phyloP scores from a whole-genome alignment of 306 rosid species.

The Pyrus communis region DNA sequence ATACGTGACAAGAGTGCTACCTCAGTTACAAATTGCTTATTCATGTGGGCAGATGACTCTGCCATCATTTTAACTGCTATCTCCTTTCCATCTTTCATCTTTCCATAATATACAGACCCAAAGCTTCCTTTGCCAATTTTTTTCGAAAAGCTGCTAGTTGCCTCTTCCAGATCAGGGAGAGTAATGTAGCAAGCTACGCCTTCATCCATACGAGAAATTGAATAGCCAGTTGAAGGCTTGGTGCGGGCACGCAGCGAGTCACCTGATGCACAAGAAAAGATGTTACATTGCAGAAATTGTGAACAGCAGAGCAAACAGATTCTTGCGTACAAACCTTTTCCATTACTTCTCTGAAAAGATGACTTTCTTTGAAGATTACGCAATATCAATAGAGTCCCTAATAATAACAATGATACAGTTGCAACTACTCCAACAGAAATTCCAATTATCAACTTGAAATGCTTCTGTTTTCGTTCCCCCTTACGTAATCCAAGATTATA shows the following conservation, averaged over 20 bases:
- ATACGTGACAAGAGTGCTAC: constrained; percentile 90
- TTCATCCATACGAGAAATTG: constrained; percentile 58
- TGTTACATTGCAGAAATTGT: constrained; percentile 8
- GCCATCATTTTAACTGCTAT: constrained; percentile 95
- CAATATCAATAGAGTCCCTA: constrained; percentile 48
- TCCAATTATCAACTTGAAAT: constrained; percentile 57
- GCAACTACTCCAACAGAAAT: constrained; percentile 53
- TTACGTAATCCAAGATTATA: constrained; percentile 50
- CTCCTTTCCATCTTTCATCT: constrained; percentile 94
- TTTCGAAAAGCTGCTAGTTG: constrained; percentile 60
- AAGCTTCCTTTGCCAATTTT: constrained; percentile 94
- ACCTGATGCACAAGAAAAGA: constrained; percentile 38
- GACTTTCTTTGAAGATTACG: constrained; percentile 38
- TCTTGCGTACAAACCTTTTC: constrained; percentile 41
- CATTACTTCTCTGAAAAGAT: constrained; percentile 32
- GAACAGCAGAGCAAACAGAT: background rate
- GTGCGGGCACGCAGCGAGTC: constrained; percentile 46
- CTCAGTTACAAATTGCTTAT: constrained; percentile 85
- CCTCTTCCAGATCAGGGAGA: constrained; percentile 71
- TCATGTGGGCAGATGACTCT: constrained; percentile 66
- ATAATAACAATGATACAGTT: constrained; percentile 38
- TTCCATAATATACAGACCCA: constrained; percentile 90
- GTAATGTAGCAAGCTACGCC: constrained; percentile 70
- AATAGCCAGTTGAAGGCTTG: constrained; percentile 54
- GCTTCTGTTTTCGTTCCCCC: constrained; percentile 39